Base-by-base conservation (phyloP, 1,284 basidiomycete species). In the Ceratobasidium sp. region DNA sequence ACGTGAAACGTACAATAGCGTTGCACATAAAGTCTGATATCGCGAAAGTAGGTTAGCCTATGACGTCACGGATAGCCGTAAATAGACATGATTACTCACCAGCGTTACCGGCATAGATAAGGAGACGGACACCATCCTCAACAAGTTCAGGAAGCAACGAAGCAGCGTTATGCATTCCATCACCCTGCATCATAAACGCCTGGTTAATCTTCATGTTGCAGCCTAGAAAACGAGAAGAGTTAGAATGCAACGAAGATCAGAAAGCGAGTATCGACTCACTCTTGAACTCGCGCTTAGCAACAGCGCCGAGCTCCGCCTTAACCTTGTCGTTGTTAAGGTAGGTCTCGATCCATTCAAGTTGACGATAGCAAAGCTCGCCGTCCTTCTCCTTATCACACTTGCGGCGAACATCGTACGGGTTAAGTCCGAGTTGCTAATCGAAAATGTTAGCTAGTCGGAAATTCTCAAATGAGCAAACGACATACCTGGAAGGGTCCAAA, bases 41-140 rank as follows among this genome's bases (percentile, higher is more conserved):
- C 26, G 49, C 26, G 32, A 58, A 46, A 44, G 72, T 38, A 74
- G 55, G 23, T 69, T 52, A 11, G 26, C 49, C 28, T 21, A 47
- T 47, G 23, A 3, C 13, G 3, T 32, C 35, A 41, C 18, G 41
- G 14, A 73, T 43, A 41, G 23, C 9, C 23, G 9, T 14, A 16
- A 18, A 47, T n/a, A 38, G 35, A 11, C 11, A 38, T 38, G 6
- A 28, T 26, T 18, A 50, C 76, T 30, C 18, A 85, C 85, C 88
- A 43, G 91, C 89, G 78, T 92, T 91, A 28, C 93, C 94, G 71
- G 93, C 92, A 78, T 95, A 96, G 44, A 95, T 89, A 47, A 96
- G 82, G 43, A 96, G 82, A 72, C 92, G 84, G 62, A 96, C 84
- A 50, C 92, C 92, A 73, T 88, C 87, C 72, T 92, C 87, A 69